Evolutionary conservation across 306 rosid species (phyloP), one percentile per base, ranked within the genome.

Genomic region (Quercus dentata): DNA sequence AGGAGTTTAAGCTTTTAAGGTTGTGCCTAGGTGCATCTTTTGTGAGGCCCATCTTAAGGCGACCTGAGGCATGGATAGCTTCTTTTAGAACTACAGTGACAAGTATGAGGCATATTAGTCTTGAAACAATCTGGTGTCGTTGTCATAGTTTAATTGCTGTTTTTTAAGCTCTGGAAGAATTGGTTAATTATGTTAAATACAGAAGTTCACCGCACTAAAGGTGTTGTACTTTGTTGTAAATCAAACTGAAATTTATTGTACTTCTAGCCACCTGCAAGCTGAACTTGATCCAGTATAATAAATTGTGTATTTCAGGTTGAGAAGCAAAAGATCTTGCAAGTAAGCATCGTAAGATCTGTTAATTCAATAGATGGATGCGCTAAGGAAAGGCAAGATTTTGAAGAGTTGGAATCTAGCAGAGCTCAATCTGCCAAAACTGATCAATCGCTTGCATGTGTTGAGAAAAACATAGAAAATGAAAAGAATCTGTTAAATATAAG

Each of bases 281-380:
- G 69, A 67, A 75, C 58, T 20, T 20, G 25, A 38, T 74, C 30
- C 17, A 77, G 23, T 27, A 28, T 52, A 14, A 57, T 41, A n/a
- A 73, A 46, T 61, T 30, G 10, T 52, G 58, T 17, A 33, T 73
- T 84, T 82, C 86, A 94, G 99, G 96, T 92, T 85, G 99, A 92
- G 85, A 95, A 90, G 86, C 89, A 90, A 64, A 90, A 87, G 88
- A 95, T 95, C 87, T 84, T 90, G 88, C 94, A 79, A 81, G 88
- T 71, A 59, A 88, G 80, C 74, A 57, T 20, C 41, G 90, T 76
- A 44, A 92, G 88, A 82, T 75, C 82, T 49, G 81, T 14, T 73
- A 80, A 87, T 64, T 64, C 78, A 76, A 76, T 83, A 41, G 89
- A 80, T 82, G 90, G 79, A 83, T 74, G 79, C 75, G 76, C 69